Evolutionary conservation across 1,284 basidiomycete species (phyloP).

Genomic region (Papiliotrema terrestris): DNA sequence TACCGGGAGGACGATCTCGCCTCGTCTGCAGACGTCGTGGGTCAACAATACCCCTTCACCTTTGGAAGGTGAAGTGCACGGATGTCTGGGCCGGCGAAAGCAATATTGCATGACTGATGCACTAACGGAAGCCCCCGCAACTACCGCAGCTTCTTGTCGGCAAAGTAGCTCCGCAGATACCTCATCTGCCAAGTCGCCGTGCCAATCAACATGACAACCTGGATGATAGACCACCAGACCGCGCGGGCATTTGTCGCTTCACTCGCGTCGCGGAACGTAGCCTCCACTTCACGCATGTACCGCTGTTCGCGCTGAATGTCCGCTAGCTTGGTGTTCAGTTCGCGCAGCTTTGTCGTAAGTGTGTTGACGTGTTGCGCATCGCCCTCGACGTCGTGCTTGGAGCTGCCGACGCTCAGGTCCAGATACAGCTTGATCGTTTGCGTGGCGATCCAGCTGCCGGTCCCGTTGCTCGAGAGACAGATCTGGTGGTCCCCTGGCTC

Average conservation of each 20-base stretch:
- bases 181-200: slow-evolving; percentile 91
- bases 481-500: slow-evolving; percentile 96
- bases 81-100: too few relatives aligned
- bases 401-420: slow-evolving; percentile 84
- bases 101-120: neutral
- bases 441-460: slow-evolving; percentile 73
- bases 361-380: slow-evolving; percentile 85
- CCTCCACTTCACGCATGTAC: slow-evolving; percentile 93
- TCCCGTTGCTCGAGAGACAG: slow-evolving; percentile 85
- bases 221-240: slow-evolving; percentile 86
- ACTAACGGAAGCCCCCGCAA: neutral
- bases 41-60: too few relatives aligned
- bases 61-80: too few relatives aligned
- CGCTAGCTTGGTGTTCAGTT: slow-evolving; percentile 79
- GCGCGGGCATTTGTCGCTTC: slow-evolving; percentile 84
- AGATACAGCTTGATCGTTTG: slow-evolving; percentile 93
- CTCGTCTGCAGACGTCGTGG: too few relatives aligned
- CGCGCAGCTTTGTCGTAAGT: slow-evolving; percentile 78
- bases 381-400: slow-evolving; percentile 64
- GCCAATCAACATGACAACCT: slow-evolving; percentile 76
- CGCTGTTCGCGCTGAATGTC: slow-evolving; percentile 95
- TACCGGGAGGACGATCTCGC: too few relatives aligned
- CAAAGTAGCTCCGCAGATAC: slow-evolving; percentile 85
- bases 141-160: slow-evolving; percentile 78
- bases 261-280: slow-evolving; percentile 83